Conservation (phyloP, 1,284 basidiomycete genomes). For the Austroboletus novae-zelandiae region DNA sequence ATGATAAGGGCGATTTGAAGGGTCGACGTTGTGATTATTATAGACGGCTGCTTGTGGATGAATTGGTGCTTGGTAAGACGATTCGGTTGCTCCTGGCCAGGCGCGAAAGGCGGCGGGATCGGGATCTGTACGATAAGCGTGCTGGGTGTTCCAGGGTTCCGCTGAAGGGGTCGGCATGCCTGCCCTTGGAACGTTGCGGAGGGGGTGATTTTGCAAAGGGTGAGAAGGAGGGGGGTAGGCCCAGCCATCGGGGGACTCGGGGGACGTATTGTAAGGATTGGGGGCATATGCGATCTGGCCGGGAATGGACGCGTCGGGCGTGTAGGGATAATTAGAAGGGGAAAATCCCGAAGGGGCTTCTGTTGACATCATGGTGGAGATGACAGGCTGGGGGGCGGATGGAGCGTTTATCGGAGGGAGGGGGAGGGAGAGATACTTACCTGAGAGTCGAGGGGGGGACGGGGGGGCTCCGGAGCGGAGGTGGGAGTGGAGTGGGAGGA, state of each 20-base stretch:
- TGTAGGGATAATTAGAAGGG: slow-evolving; percentile 42
- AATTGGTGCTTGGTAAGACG: slow-evolving; percentile 33
- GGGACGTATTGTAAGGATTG: slow-evolving; percentile 31
- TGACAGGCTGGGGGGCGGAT: slow-evolving; percentile 27
- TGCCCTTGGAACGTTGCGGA: slow-evolving; percentile 34
- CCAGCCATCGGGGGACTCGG: slow-evolving; percentile 48
- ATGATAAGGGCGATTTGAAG: slow-evolving; percentile 31
- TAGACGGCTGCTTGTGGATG: slow-evolving; percentile 29
- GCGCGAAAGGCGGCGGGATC: slow-evolving; percentile 36
- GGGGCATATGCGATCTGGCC: slow-evolving; percentile 34
- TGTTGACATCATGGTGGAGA: slow-evolving; percentile 38
- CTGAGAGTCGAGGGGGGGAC: slow-evolving; percentile 29
- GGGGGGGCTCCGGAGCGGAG: slow-evolving; percentile 27
- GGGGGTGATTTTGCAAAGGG: slow-evolving; percentile 50
- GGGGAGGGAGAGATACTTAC: slow-evolving; percentile 15
- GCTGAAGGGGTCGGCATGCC: slow-evolving; percentile 23
- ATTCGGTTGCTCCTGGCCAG: slow-evolving; percentile 36
- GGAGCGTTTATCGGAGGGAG: not conserved
- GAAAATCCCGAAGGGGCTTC: slow-evolving; percentile 39
- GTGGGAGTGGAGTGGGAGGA: slow-evolving; percentile 34
- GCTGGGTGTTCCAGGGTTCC: slow-evolving; percentile 26
- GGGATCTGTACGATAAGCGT: slow-evolving; percentile 31
- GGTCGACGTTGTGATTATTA: slow-evolving; percentile 30
- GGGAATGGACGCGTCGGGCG: slow-evolving; percentile 30
- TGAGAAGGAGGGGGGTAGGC: slow-evolving; percentile 49